Conservation (phyloP, 768 basidiomycete species). For the Dentipellis fragilis region DNA sequence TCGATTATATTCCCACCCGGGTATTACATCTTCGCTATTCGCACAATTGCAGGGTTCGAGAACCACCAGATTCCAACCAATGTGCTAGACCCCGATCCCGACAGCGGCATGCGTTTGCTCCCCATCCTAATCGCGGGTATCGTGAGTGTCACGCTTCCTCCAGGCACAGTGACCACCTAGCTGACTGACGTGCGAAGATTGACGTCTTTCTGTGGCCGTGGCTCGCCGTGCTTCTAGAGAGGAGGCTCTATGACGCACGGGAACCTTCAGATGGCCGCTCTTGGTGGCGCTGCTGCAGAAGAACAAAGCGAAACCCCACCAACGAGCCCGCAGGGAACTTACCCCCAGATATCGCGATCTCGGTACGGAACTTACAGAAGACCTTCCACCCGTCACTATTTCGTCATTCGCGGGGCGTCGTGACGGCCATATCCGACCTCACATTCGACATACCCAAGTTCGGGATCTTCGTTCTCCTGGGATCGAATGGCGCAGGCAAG, state of each 20-base stretch:
- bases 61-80: slow-evolving; percentile 44
- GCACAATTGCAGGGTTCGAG: slow-evolving; percentile 62
- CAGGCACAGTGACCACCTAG: too few relatives aligned
- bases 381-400: slow-evolving; percentile 43
- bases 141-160: slow-evolving; percentile 28
- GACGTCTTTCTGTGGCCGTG: slow-evolving; percentile 69
- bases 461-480: slow-evolving; percentile 71
- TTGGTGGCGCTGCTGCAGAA: slow-evolving; percentile 14
- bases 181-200: slow-evolving; percentile 31
- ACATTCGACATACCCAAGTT: slow-evolving; percentile 58
- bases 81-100: slow-evolving; percentile 49
- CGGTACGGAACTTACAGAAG: slow-evolving; percentile 50
- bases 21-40: slow-evolving; percentile 64
- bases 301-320: not conserved
- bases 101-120: slow-evolving; percentile 40
- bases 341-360: slow-evolving; percentile 42
- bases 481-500: slow-evolving; percentile 76
- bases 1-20: slow-evolving; percentile 66
- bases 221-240: slow-evolving; percentile 50
- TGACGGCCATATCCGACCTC: slow-evolving; percentile 59
- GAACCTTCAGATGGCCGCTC: slow-evolving; percentile 19
- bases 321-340: slow-evolving; percentile 12
- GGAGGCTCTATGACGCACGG: slow-evolving; percentile 48
- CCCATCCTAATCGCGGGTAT: slow-evolving; percentile 54
- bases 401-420: slow-evolving; percentile 31